These are phyloP conservation scores for Coffea humblotiana DNA, from an alignment of 305 asterid species.

Conservation along the genomic window DNA sequence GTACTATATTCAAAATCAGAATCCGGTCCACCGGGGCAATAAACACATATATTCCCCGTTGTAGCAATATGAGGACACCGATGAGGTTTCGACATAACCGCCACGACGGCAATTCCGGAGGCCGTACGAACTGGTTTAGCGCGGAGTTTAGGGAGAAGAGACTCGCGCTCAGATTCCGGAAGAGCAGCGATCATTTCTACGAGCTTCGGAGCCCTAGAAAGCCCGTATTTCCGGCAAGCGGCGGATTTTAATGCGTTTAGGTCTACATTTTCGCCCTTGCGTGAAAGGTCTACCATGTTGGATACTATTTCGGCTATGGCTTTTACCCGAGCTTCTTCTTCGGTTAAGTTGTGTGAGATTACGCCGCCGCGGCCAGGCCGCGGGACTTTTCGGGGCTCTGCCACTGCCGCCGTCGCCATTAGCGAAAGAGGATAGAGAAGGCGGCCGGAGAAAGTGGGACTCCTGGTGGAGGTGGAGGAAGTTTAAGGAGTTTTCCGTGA, in stretches of 20 bases:
- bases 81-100: conserved; percentile 98
- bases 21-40: conserved; percentile 30
- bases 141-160: conserved; percentile 81
- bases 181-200: conserved; percentile 98
- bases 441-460: neutral
- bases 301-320: conserved; percentile 95
- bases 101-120: conserved; percentile 94
- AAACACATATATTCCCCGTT: conserved; percentile 27
- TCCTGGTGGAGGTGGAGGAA: neutral
- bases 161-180: conserved; percentile 86
- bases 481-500: neutral
- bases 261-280: conserved; percentile 78
- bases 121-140: conserved; percentile 98
- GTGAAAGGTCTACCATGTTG: conserved; percentile 86
- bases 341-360: conserved; percentile 66
- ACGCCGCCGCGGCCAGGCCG: conserved; percentile 99
- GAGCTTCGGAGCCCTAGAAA: conserved; percentile 88
- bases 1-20: conserved; percentile 84
- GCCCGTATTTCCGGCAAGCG: conserved; percentile 81
- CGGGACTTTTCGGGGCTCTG: conserved; percentile 74
- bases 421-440: conserved; percentile 3
- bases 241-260: conserved; percentile 87
- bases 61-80: conserved; percentile 56
- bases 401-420: conserved; percentile 66
- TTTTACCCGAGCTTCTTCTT: conserved; percentile 90